Evolutionary conservation across 2,329 filamentous ascomycete species (phyloP).

Genomic region (Lecanicillium sp.): DNA sequence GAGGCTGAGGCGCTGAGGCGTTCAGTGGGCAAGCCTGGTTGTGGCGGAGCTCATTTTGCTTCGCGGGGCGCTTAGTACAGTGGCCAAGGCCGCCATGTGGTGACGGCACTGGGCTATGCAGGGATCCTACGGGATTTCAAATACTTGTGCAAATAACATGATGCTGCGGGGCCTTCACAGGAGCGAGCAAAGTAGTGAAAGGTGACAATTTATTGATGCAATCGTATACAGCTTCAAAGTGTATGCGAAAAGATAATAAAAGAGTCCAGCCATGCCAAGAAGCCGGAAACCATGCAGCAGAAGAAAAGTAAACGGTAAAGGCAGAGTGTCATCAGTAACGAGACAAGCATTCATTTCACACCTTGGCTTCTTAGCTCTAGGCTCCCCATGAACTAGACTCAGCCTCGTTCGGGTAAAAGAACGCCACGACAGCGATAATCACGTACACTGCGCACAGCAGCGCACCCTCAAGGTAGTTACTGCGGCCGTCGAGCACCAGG

Average conservation of each 20-base stretch:
- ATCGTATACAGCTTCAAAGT: too few species aligned
- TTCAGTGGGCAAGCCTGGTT: slow-evolving; percentile 1
- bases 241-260: too few species aligned
- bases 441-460: slow-evolving; percentile 61
- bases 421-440: slow-evolving; percentile 61
- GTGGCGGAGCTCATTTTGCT: neutral
- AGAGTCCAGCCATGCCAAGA: too few species aligned
- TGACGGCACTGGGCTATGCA: too few species aligned
- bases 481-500: slow-evolving; percentile 75
- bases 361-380: neutral
- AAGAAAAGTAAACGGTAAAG: too few species aligned
- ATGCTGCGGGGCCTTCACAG: too few species aligned
- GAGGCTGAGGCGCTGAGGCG: slow-evolving; percentile 9
- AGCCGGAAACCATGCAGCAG: too few species aligned
- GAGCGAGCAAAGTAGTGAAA: too few species aligned
- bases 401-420: slow-evolving; percentile 54
- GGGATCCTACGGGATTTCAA: too few species aligned
- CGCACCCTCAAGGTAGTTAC: slow-evolving; percentile 80
- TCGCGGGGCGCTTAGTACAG: neutral
- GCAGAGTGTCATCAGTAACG: neutral
- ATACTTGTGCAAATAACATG: too few species aligned
- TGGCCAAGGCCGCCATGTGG: too few species aligned
- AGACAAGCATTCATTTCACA: neutral
- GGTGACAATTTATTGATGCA: too few species aligned
- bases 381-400: slow-evolving; percentile 39